Conservation (phyloP, 164 flowering plant genomes). For the Tetracentron sinense region DNA sequence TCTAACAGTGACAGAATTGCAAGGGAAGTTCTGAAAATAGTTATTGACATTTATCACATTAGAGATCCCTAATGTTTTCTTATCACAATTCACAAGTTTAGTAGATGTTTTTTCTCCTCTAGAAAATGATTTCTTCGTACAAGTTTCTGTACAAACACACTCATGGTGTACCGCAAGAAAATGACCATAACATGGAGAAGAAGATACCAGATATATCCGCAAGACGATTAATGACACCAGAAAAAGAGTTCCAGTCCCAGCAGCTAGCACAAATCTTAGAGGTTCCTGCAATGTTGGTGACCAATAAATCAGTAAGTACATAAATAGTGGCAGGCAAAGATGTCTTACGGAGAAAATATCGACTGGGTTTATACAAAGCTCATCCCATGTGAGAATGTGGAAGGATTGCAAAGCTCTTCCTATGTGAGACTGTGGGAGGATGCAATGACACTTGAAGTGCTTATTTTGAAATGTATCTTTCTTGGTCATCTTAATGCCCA, state of each 20-base stretch:
- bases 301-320: neutral
- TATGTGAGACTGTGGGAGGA: no score
- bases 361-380: no score
- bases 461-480: no score
- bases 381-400: no score
- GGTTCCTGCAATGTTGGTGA: constrained; percentile 67
- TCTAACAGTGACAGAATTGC: neutral
- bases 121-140: neutral
- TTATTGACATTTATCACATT: neutral
- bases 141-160: neutral
- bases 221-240: constrained; percentile 76
- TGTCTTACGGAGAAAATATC: neutral
- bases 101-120: neutral
- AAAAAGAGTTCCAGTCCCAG: constrained; percentile 92
- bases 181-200: neutral
- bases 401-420: no score
- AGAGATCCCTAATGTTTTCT: neutral
- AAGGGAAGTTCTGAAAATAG: neutral
- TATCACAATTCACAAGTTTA: neutral
- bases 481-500: neutral
- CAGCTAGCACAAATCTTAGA: constrained; percentile 69
- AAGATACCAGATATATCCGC: constrained; percentile 84
- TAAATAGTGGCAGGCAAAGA: neutral
- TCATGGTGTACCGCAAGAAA: neutral
- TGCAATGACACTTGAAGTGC: no score